These are phyloP conservation scores for Peronospora belbahrii DNA, from an alignment of 352 stramenopile species.

Conservation along the genomic window DNA sequence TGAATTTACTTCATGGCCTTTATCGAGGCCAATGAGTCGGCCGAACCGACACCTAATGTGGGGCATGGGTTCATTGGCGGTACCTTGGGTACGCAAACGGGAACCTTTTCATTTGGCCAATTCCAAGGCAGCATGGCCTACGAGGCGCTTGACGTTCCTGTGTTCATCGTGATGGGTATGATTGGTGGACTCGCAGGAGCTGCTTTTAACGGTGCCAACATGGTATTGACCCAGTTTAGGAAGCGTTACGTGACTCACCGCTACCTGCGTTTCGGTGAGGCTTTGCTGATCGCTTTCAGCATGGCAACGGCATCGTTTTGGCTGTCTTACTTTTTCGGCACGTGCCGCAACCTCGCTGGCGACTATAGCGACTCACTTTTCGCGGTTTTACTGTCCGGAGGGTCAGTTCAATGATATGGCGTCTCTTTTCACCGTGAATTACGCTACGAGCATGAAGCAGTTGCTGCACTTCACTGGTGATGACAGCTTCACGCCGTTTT, in stretches of 20 bases:
- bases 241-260: constrained; percentile 54
- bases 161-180: constrained; percentile 96
- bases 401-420: constrained; percentile 97
- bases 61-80: constrained; percentile 53
- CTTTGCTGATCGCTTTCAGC: constrained; percentile 50
- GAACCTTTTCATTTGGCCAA: constrained; percentile 84
- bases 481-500: constrained; percentile 89
- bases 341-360: constrained; percentile 40
- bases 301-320: constrained; percentile 70
- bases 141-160: constrained; percentile 90
- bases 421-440: constrained; percentile 93
- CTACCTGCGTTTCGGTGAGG: constrained; percentile 58
- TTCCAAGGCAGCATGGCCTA: constrained; percentile 87
- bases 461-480: constrained; percentile 93
- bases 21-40: constrained; percentile 42
- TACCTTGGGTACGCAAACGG: constrained; percentile 68
- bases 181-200: constrained; percentile 95
- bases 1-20: constrained; percentile 85
- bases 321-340: constrained; percentile 69
- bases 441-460: constrained; percentile 92
- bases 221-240: constrained; percentile 83
- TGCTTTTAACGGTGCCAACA: constrained; percentile 94
- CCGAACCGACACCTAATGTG: constrained; percentile 21
- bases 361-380: constrained; percentile 76
- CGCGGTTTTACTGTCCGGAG: constrained; percentile 91